Conservation (phyloP, 2,329 filamentous ascomycete species). For the Monosporascus sp. region DNA sequence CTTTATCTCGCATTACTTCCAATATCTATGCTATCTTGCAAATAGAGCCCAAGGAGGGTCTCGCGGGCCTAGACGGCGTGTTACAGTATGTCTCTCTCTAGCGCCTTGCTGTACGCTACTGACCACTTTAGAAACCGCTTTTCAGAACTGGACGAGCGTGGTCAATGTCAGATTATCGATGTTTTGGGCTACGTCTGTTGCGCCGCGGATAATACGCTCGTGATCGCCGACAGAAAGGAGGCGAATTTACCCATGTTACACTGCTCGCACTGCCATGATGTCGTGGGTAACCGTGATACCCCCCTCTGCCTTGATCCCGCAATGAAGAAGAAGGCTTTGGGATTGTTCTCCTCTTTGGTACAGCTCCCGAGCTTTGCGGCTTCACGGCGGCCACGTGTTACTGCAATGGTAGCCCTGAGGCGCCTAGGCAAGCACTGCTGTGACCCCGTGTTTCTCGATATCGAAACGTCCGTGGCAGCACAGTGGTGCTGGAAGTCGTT, state of each 20-base stretch:
- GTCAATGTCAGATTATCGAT: constrained; percentile 49
- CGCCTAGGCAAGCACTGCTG: constrained; percentile 64
- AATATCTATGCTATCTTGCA: constrained; percentile 26
- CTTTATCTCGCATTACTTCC: constrained; percentile 16
- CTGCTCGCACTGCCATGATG: constrained; percentile 19
- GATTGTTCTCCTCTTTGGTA: constrained; percentile 42
- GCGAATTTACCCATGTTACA: constrained; percentile 5
- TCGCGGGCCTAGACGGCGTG: constrained; percentile 28
- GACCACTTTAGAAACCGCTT: constrained; percentile 37
- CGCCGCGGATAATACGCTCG: constrained; percentile 43
- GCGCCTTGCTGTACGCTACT: constrained; percentile 8
- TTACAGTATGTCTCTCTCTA: constrained; percentile 40
- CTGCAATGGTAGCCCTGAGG: constrained; percentile 66
- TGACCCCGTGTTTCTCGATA: constrained; percentile 54
- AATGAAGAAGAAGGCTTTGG: constrained; percentile 34
- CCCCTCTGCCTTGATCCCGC: constrained; percentile 14
- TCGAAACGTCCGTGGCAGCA: constrained; percentile 63
- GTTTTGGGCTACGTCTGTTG: constrained; percentile 54
- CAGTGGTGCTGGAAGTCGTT: constrained; percentile 79
- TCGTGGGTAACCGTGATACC: not conserved
- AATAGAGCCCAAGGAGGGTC: constrained; percentile 17
- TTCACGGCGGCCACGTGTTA: constrained; percentile 58
- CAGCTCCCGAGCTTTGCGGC: constrained; percentile 41
- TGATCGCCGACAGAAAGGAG: constrained; percentile 4
- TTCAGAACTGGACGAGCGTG: constrained; percentile 38